Conservation (phyloP, 139 green algal genomes). For the Haematococcus lacustris region DNA sequence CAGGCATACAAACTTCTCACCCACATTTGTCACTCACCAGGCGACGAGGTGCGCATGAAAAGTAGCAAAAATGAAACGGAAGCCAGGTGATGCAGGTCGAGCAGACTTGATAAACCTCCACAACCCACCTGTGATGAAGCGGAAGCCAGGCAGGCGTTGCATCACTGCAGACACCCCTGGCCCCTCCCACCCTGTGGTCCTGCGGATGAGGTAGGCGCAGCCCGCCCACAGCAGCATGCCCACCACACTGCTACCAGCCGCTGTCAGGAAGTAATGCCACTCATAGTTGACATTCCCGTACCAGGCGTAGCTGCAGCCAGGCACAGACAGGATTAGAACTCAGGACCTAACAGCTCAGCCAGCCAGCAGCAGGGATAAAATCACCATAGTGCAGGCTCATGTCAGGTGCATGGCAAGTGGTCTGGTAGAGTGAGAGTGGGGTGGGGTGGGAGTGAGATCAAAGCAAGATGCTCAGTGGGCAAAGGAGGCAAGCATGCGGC, state of each 20-base stretch:
- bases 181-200: not conserved
- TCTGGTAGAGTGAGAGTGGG: not conserved
- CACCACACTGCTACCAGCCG: conserved; percentile 11
- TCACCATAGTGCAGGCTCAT: not conserved
- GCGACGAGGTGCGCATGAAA: too few species aligned
- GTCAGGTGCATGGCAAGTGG: too few species aligned
- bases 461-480: not conserved
- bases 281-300: conserved; percentile 25
- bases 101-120: too few species aligned
- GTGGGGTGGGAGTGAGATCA: not conserved
- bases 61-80: too few species aligned
- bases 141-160: conserved; percentile 17
- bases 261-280: conserved; percentile 30
- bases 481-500: not conserved
- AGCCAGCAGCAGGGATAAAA: too few species aligned
- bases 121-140: conserved; percentile 22
- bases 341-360: not conserved
- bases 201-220: not conserved
- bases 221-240: conserved; percentile 19
- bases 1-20: too few species aligned
- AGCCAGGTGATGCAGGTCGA: too few species aligned
- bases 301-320: conserved; percentile 19
- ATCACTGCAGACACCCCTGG: conserved; percentile 13
- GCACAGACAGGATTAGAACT: not conserved
- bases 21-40: too few species aligned